A percentile compares a stretch with the other conserved stretches of the same genome.
phyloP scores from a whole-genome alignment of 768 basidiomycete species.

The Chalciporus chontae region DNA sequence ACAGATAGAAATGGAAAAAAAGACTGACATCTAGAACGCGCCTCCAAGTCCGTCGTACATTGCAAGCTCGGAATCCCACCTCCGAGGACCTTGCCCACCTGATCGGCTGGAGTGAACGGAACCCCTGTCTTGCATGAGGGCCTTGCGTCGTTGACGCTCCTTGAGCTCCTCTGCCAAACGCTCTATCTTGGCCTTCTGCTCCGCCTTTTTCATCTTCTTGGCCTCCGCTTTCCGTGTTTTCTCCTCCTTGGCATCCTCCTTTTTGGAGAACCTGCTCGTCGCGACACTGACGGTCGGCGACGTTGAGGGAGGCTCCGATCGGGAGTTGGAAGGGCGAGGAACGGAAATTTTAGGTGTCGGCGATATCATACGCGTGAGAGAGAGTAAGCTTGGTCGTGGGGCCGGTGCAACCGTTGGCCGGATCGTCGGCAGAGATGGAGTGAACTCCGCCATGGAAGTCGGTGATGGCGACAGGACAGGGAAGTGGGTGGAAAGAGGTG shows the following conservation, averaged over 20 bases:
- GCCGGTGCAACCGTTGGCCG: background rate
- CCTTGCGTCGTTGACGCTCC: slow-evolving; percentile 33
- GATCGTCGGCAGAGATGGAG: background rate
- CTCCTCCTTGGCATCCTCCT: slow-evolving; percentile 34
- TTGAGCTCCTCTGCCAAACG: slow-evolving; percentile 45
- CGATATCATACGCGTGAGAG: slow-evolving; percentile 28
- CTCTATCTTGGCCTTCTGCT: slow-evolving; percentile 37
- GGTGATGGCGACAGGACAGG: slow-evolving; percentile 16
- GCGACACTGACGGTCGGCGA: slow-evolving; percentile 20
- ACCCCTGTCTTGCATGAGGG: slow-evolving; percentile 25
- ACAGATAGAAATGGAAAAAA: slow-evolving; percentile 8
- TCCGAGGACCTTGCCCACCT: slow-evolving; percentile 13
- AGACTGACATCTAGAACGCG: slow-evolving; percentile 14
- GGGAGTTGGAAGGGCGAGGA: background rate
- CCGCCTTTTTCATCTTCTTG: slow-evolving; percentile 41
- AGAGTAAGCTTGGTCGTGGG: slow-evolving; percentile 14
- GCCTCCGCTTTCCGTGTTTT: slow-evolving; percentile 43
- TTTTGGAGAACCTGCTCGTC: slow-evolving; percentile 13
- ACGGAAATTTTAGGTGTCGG: slow-evolving; percentile 18
- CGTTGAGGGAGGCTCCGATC: slow-evolving; percentile 4
- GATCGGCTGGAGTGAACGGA: slow-evolving; percentile 31
- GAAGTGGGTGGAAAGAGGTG: slow-evolving; percentile 15
- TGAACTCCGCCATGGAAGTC: slow-evolving; percentile 10
- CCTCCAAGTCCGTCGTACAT: slow-evolving; percentile 33
- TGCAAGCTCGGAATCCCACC: slow-evolving; percentile 23